Conservation (phyloP, 108 stramenopile species). For the Heterococcus sp. region DNA sequence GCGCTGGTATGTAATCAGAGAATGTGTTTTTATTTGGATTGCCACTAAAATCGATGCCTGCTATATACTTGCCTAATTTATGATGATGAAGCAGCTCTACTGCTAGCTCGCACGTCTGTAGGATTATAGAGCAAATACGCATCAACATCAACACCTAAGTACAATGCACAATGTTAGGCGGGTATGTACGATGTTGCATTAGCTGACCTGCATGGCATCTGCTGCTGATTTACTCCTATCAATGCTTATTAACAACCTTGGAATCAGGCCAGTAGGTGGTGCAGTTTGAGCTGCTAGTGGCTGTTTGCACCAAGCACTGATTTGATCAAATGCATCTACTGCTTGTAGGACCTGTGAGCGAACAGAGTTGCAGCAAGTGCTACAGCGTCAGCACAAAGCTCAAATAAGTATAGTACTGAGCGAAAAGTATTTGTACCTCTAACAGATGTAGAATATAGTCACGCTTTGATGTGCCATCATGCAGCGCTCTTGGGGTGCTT, state of each 20-base stretch:
- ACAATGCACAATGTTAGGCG: too few relatives aligned
- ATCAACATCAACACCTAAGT: too few relatives aligned
- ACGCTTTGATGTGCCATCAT: too few relatives aligned
- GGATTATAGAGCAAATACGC: too few relatives aligned
- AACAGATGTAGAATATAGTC: too few relatives aligned
- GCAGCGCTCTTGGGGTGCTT: too few relatives aligned
- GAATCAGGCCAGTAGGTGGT: constrained; percentile 1
- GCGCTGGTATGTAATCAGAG: constrained; percentile 10
- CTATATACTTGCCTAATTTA: constrained; percentile 49
- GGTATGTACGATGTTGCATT: too few relatives aligned
- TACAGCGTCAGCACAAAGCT: constrained; percentile 58
- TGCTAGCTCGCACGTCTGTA: constrained; percentile 66
- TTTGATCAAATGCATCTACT: background rate
- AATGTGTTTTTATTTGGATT: constrained; percentile 64
- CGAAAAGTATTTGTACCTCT: background rate
- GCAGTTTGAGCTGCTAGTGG: background rate
- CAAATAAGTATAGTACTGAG: constrained; percentile 62
- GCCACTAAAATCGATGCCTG: constrained; percentile 84
- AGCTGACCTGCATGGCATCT: constrained; percentile 60
- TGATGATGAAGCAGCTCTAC: constrained; percentile 37
- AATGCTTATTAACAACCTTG: constrained; percentile 68
- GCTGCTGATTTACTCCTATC: constrained; percentile 59
- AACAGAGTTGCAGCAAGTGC: constrained; percentile 48
- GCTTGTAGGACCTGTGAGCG: background rate
- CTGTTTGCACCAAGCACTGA: background rate